Conservation (phyloP, 108 stramenopile genomes). For the Fistulifera pelliculosa region DNA sequence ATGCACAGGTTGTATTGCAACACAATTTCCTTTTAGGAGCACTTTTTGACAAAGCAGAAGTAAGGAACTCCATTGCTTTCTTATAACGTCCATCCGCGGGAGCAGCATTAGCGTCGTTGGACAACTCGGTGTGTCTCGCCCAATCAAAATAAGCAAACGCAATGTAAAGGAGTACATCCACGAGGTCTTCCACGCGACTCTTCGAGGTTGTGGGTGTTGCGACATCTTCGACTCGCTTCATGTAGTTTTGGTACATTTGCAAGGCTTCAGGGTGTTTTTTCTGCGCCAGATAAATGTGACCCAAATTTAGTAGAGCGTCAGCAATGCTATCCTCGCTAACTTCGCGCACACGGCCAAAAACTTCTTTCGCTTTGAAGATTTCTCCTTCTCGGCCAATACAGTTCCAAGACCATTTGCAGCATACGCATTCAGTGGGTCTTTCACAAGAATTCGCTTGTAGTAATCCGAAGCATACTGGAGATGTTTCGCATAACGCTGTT, state of each 20-base stretch:
- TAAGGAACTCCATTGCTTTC: conserved; percentile 64
- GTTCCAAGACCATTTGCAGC: conserved; percentile 84
- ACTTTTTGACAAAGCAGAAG: conserved; percentile 40
- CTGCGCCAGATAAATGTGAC: conserved; percentile 79
- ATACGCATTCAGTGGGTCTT: conserved; percentile 84
- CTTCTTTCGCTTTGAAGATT: conserved; percentile 74
- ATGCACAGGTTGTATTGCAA: conserved; percentile 75
- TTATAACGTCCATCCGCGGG: conserved; percentile 82
- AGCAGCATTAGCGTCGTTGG: conserved; percentile 74
- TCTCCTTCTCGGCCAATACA: conserved; percentile 81
- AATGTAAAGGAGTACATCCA: conserved; percentile 72
- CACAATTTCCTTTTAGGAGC: conserved; percentile 50
- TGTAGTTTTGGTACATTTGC: conserved; percentile 83
- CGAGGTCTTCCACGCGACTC: conserved; percentile 68
- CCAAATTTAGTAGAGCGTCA: conserved; percentile 75
- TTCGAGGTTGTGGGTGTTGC: conserved; percentile 66
- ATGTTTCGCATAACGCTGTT: conserved; percentile 64
- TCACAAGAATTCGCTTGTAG: conserved; percentile 61
- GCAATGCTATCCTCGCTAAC: conserved; percentile 76
- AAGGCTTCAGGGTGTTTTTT: conserved; percentile 81
- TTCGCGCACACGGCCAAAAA: conserved; percentile 81
- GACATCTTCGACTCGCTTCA: conserved; percentile 61
- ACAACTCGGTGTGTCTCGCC: conserved; percentile 78
- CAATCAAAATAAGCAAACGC: conserved; percentile 85
- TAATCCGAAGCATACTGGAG: conserved; percentile 69